Percentiles rank a stretch among this genome's conserved stretches.
These are phyloP conservation scores for Cicer yamashitae DNA, from an alignment of 306 rosid genomes.

Conservation along the genomic window DNA sequence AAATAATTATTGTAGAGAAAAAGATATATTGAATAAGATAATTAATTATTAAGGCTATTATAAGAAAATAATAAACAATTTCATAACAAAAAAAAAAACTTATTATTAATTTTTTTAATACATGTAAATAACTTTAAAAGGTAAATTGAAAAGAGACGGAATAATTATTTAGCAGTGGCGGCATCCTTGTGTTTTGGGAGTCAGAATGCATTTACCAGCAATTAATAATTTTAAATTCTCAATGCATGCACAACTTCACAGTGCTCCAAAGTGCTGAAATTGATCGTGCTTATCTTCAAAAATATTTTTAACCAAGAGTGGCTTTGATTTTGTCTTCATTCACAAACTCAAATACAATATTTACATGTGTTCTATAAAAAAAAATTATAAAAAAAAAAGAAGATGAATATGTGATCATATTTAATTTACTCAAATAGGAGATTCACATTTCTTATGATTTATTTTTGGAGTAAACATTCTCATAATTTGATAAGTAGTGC, in stretches of 20 bases:
- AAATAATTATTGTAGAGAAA: too few species aligned
- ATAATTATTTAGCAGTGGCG: background rate
- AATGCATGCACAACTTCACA: slow-evolving; percentile 35
- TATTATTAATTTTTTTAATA: too few species aligned
- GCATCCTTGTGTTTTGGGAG: background rate
- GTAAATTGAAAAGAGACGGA: background rate
- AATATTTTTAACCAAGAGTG: background rate
- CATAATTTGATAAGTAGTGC: too few species aligned
- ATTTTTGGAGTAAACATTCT: too few species aligned
- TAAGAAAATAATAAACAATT: too few species aligned
- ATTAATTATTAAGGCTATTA: too few species aligned
- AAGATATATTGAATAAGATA: too few species aligned
- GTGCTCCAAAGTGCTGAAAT: slow-evolving; percentile 15
- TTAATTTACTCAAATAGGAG: background rate
- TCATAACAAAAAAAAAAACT: too few species aligned
- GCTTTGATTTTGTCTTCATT: slow-evolving; percentile 10
- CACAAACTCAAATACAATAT: slow-evolving; percentile 2
- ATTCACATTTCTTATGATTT: too few species aligned
- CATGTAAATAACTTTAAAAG: too few species aligned
- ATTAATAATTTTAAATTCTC: slow-evolving; percentile 17
- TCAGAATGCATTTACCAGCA: background rate
- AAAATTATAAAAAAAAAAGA: too few species aligned
- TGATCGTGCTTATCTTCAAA: background rate
- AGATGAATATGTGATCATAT: background rate
- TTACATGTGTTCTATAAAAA: too few species aligned